phyloP scores from a whole-genome alignment of 164 flowering plant species.

The Liquidambar formosana region DNA sequence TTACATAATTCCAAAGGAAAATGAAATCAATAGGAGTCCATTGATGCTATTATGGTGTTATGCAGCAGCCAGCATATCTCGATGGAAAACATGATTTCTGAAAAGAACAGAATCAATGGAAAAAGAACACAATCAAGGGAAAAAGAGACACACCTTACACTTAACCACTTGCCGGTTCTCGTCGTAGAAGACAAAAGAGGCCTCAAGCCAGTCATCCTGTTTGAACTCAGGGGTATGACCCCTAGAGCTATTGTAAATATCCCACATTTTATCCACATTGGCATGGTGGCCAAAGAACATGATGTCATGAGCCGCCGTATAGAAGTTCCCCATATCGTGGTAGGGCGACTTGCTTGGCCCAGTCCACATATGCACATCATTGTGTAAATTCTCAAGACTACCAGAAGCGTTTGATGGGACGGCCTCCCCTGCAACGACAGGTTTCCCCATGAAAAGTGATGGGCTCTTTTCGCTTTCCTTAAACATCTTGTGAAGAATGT shows the following conservation, averaged over 20 bases:
- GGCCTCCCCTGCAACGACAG: too few species aligned
- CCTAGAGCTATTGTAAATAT: slow-evolving; percentile 8
- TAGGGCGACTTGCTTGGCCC: slow-evolving; percentile 9
- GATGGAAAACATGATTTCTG: too few species aligned
- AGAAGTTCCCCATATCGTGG: slow-evolving; percentile 21
- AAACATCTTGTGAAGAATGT: too few species aligned
- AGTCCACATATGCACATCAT: too few species aligned
- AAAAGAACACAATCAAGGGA: not conserved
- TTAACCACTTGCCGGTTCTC: slow-evolving; percentile 21
- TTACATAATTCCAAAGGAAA: not conserved
- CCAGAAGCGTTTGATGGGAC: too few species aligned
- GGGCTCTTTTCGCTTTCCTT: too few species aligned
- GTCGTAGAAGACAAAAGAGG: slow-evolving; percentile 22
- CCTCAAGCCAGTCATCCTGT: slow-evolving; percentile 11
- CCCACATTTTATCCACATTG: slow-evolving; percentile 24
- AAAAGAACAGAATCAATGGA: too few species aligned
- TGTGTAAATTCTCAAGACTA: too few species aligned
- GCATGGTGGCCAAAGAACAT: slow-evolving; percentile 23
- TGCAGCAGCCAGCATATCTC: too few species aligned
- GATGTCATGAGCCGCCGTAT: slow-evolving; percentile 20
- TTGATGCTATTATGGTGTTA: not conserved
- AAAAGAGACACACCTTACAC: slow-evolving; percentile 9
- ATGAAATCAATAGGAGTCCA: not conserved
- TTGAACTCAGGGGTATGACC: slow-evolving; percentile 15
- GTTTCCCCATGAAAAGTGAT: too few species aligned